These are phyloP conservation scores for Diutina rugosa DNA, from an alignment of 1,139 yeast genomes.

Conservation along the genomic window DNA sequence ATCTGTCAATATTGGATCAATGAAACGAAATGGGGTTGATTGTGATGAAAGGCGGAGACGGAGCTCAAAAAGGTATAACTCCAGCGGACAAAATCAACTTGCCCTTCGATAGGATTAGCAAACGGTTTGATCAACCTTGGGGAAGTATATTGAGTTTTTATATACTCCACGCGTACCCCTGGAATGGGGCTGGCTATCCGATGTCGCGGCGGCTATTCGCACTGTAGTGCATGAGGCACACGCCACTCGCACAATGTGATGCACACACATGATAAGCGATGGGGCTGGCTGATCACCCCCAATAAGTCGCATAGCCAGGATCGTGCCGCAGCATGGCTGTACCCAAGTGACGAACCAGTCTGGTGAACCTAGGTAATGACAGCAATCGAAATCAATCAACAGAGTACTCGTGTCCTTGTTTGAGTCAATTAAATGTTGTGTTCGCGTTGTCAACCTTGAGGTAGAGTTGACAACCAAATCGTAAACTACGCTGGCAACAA, in stretches of 20 bases:
- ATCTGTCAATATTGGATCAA: neutral
- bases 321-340: neutral
- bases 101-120: neutral
- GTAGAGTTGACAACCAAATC: neutral
- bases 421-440: no score
- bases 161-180: neutral
- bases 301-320: neutral
- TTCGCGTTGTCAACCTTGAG: neutral
- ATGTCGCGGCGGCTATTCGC: neutral
- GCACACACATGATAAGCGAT: neutral
- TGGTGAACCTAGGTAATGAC: neutral
- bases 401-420: neutral
- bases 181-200: neutral
- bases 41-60: neutral
- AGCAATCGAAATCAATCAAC: neutral
- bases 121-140: neutral
- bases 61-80: neutral
- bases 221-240: neutral
- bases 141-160: neutral
- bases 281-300: neutral
- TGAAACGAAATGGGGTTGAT: neutral
- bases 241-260: neutral
- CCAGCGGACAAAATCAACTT: neutral
- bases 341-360: neutral
- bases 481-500: neutral